phyloP scores from a whole-genome alignment of 2,329 filamentous ascomycete genomes.

The Fusarium longipes region DNA sequence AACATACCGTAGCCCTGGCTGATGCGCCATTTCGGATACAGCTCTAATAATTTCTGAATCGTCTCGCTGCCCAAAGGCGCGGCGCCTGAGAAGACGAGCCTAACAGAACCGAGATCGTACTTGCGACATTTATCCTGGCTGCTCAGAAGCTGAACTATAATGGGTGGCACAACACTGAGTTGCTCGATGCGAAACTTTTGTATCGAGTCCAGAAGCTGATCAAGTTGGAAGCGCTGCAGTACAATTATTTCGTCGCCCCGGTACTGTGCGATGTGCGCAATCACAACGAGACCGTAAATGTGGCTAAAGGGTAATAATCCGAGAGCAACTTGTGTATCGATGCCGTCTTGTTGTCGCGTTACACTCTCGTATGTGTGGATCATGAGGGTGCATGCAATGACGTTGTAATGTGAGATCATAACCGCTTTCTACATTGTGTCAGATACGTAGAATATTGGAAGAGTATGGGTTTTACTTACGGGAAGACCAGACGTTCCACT shows the following conservation, averaged over 20 bases:
- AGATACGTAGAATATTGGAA: fast-evolving
- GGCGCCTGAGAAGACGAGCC: slow-evolving; percentile 54
- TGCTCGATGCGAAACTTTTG: slow-evolving; percentile 36
- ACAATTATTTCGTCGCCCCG: slow-evolving; percentile 80
- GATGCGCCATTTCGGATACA: slow-evolving; percentile 73
- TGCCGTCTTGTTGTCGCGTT: slow-evolving; percentile 50
- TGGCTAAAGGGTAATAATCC: slow-evolving; percentile 83
- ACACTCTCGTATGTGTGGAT: slow-evolving; percentile 57
- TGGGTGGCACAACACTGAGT: slow-evolving; percentile 32
- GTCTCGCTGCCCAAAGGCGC: slow-evolving; percentile 79
- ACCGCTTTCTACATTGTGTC: slow-evolving; percentile 73
- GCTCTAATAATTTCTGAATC: slow-evolving; percentile 68
- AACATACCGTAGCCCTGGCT: slow-evolving; percentile 76
- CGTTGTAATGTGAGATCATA: slow-evolving; percentile 83
- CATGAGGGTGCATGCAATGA: slow-evolving; percentile 80
- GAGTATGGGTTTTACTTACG: slow-evolving; percentile 52
- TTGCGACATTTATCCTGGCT: slow-evolving; percentile 19
- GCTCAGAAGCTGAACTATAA: slow-evolving; percentile 24
- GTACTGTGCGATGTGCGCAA: slow-evolving; percentile 73
- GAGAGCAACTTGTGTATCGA: slow-evolving; percentile 61
- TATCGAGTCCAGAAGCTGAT: slow-evolving; percentile 60
- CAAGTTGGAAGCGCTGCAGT: slow-evolving; percentile 79
- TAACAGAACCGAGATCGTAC: slow-evolving; percentile 30
- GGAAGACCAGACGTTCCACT: slow-evolving; percentile 83
- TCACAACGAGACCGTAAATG: slow-evolving; percentile 81